Conservation (phyloP, 2,329 filamentous ascomycete species). For the Cordyceps militaris region DNA sequence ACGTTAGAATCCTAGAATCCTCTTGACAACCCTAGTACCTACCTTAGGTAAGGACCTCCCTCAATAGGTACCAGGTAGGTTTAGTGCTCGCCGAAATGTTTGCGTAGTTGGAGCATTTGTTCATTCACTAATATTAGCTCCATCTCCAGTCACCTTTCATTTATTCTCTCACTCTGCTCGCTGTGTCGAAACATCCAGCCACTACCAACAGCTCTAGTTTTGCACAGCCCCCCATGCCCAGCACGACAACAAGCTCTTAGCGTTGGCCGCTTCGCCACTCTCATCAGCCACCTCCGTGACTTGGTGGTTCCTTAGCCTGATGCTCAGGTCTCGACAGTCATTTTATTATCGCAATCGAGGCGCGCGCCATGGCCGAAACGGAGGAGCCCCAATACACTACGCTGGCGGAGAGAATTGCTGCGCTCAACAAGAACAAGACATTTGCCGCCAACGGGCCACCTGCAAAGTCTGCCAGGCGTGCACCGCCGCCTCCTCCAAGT, state of each 20-base stretch:
- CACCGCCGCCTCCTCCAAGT: conserved; percentile 35
- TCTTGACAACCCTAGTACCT: no score
- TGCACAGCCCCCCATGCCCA: conserved; percentile 1
- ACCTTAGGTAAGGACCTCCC: no score
- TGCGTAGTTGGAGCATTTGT: no score
- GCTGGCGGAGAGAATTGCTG: conserved; percentile 56
- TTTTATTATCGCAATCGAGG: not conserved
- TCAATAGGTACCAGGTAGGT: no score
- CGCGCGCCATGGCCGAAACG: conserved; percentile 47
- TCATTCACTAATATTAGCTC: no score
- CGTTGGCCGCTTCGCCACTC: conserved; percentile 4
- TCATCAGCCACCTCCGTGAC: not conserved
- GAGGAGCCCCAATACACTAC: conserved; percentile 56
- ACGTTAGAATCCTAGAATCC: no score
- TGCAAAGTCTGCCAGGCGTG: conserved; percentile 16
- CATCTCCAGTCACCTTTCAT: not conserved
- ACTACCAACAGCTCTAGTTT: not conserved
- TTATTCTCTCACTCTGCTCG: not conserved
- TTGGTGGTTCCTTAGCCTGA: not conserved
- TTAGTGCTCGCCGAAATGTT: no score
- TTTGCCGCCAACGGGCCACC: conserved; percentile 38
- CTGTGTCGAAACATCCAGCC: not conserved
- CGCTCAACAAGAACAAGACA: conserved; percentile 55
- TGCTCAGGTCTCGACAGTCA: not conserved
- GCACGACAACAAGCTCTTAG: not conserved